These are phyloP conservation scores for Syncephalastrum contaminatum DNA, from an alignment of 371 early-diverging fungal species.

Conservation along the genomic window DNA sequence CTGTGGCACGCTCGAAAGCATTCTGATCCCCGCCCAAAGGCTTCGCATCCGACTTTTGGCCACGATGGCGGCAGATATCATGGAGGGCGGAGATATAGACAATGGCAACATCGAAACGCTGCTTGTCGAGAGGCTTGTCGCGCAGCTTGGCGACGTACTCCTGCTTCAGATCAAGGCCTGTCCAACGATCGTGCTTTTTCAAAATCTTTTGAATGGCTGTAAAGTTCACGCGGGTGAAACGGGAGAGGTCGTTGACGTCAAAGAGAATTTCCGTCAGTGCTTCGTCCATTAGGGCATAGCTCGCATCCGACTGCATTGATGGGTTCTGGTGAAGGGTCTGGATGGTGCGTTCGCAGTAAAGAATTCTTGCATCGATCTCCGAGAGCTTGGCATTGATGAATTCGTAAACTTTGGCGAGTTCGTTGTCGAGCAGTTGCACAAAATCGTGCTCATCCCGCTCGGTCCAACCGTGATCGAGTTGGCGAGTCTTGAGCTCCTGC, in stretches of 20 bases:
- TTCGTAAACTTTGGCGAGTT: constrained; percentile 79
- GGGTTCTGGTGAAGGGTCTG: constrained; percentile 41
- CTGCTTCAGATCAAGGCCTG: constrained; percentile 45
- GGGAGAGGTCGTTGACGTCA: constrained; percentile 89
- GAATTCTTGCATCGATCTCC: constrained; percentile 83
- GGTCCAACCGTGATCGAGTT: constrained; percentile 50
- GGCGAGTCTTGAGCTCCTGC: constrained; percentile 68
- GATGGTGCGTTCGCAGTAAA: constrained; percentile 66
- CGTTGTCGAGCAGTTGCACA: constrained; percentile 77
- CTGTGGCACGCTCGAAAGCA: constrained; percentile 89
- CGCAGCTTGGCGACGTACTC: constrained; percentile 76
- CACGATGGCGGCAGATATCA: constrained; percentile 86
- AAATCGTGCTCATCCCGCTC: constrained; percentile 80
- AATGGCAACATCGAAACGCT: constrained; percentile 87
- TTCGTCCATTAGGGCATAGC: constrained; percentile 67
- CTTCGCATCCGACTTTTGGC: constrained; percentile 40
- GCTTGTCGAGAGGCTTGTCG: constrained; percentile 82
- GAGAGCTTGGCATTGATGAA: constrained; percentile 89
- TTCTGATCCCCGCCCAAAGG: constrained; percentile 65
- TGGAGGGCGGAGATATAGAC: constrained; percentile 88
- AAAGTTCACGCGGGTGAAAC: constrained; percentile 93
- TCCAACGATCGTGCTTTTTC: constrained; percentile 92
- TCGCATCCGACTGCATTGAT: constrained; percentile 45
- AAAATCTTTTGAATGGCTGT: constrained; percentile 94
- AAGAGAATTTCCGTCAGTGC: constrained; percentile 79